Conservation (phyloP, 176 grass and related monocot species). For the Aegilops umbellulata region DNA sequence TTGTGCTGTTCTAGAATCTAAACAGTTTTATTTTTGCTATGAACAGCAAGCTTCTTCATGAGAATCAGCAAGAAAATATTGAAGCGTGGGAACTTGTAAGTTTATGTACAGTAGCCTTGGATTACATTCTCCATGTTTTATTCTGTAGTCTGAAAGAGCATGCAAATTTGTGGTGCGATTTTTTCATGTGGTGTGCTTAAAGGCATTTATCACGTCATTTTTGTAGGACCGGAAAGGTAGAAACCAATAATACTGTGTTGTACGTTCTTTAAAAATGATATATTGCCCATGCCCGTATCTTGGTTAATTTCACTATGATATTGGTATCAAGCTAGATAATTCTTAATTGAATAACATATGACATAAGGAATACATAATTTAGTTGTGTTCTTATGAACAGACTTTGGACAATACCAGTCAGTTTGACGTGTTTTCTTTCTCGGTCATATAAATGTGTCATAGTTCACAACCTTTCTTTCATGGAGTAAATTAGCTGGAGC, state of each 20-base stretch:
- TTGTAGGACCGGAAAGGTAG: background rate
- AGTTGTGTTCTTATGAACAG: background rate
- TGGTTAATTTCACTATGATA: too few species aligned
- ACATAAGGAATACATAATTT: background rate
- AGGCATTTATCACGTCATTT: background rate
- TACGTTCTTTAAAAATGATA: background rate
- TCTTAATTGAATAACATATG: background rate
- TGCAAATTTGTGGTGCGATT: background rate
- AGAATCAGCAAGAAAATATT: constrained; percentile 38
- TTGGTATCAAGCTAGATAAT: too few species aligned
- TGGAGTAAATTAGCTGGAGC: background rate
- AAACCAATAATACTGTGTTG: background rate
- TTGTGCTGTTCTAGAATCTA: constrained; percentile 15
- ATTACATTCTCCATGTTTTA: background rate
- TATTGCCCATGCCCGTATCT: background rate
- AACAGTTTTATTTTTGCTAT: constrained; percentile 16
- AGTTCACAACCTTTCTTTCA: background rate
- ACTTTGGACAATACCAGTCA: background rate
- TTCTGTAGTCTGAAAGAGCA: background rate
- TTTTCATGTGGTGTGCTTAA: background rate
- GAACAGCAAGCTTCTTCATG: constrained; percentile 57
- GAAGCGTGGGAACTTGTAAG: constrained; percentile 86
- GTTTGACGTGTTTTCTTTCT: background rate
- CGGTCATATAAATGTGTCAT: background rate
- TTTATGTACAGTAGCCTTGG: constrained; percentile 16